These are phyloP conservation scores for Amoebophrya sp. DNA, from an alignment of 169 alveolate genomes.

Conservation along the genomic window DNA sequence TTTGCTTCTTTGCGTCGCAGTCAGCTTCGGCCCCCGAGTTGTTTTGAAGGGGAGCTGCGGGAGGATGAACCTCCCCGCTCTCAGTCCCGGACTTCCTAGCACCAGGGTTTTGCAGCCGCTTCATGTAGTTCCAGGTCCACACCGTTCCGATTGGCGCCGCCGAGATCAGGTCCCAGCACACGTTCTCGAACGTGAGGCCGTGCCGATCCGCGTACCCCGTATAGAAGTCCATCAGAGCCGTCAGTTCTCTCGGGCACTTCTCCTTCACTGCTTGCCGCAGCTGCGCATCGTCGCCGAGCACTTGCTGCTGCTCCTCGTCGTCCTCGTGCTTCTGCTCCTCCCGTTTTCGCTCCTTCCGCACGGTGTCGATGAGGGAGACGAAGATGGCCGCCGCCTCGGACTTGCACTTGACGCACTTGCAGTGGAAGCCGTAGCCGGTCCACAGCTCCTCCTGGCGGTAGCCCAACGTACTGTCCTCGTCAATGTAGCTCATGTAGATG, in stretches of 20 bases:
- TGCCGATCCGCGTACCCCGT: not conserved
- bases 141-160: not conserved
- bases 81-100: too few species aligned
- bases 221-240: not conserved
- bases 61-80: too few species aligned
- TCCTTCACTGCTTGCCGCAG: not conserved
- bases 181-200: not conserved
- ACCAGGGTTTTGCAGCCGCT: not conserved
- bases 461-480: not conserved
- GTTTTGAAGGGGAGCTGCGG: too few species aligned
- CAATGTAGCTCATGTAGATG: not conserved
- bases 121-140: slow-evolving; percentile 3
- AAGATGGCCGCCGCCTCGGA: not conserved
- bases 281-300: not conserved
- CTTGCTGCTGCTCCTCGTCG: not conserved
- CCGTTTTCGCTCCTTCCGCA: not conserved
- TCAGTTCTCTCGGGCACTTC: too few species aligned
- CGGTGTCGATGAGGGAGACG: not conserved
- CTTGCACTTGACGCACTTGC: not conserved
- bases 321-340: not conserved
- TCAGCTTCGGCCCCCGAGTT: too few species aligned
- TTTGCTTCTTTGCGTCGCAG: too few species aligned
- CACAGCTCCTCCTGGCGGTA: not conserved
- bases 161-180: not conserved
- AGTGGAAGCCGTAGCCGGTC: not conserved